phyloP scores from a whole-genome alignment of 2,329 filamentous ascomycete species.

The Aspergillus sp. region DNA sequence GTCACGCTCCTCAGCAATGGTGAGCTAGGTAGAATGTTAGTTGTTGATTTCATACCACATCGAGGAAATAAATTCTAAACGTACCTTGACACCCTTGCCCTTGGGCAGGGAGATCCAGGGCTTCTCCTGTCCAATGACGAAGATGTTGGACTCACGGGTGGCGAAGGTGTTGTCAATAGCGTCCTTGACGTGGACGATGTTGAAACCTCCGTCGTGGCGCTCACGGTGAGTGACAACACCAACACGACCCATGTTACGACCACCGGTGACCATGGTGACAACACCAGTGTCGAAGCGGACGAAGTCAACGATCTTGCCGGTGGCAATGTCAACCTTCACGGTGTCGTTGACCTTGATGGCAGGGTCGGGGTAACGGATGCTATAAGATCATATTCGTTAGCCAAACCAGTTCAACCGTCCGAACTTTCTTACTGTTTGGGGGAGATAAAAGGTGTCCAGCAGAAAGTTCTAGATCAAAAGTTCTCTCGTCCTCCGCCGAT shows the following conservation, averaged over 20 bases:
- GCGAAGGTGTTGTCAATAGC: conserved; percentile 99
- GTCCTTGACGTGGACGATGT: conserved; percentile 99
- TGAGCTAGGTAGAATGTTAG: conserved; percentile 59
- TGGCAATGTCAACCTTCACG: conserved; percentile 96
- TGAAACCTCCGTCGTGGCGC: conserved; percentile 99
- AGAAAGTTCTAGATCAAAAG: conserved; percentile 21
- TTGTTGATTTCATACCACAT: background rate
- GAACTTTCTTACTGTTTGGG: conserved; percentile 30
- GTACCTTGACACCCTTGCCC: conserved; percentile 97
- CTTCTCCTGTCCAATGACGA: conserved; percentile 98
- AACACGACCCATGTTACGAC: conserved; percentile 99
- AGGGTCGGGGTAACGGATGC: conserved; percentile 99
- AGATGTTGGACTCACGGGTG: conserved; percentile 99
- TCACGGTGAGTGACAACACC: conserved; percentile 99
- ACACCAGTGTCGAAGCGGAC: conserved; percentile 98
- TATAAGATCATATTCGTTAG: conserved; percentile 47
- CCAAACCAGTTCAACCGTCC: conserved; percentile 25
- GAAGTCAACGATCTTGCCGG: conserved; percentile 97
- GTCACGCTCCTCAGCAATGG: conserved; percentile 98
- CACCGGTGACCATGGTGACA: conserved; percentile 98
- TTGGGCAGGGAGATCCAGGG: conserved; percentile 99
- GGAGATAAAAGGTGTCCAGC: conserved; percentile 17
- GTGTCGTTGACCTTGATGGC: conserved; percentile 99
- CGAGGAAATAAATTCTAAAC: conserved; percentile 13
- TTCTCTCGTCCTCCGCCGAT: conserved; percentile 45